Conservation (phyloP, 331 rosid species). For the Pyrus hybrid region DNA sequence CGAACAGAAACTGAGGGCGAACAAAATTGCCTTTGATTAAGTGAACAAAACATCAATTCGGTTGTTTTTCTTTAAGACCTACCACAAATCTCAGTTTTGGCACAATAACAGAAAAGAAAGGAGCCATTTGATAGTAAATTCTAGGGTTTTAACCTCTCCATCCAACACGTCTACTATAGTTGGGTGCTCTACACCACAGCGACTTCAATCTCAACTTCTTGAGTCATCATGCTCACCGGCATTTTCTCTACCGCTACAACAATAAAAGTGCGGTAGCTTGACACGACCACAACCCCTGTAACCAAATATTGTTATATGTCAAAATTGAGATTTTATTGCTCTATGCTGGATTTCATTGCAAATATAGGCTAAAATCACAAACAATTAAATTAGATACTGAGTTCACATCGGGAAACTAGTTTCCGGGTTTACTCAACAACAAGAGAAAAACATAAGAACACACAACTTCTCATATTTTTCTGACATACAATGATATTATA, state of each 20-base stretch:
- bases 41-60: no score
- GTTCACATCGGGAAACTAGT: background rate
- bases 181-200: background rate
- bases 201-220: background rate
- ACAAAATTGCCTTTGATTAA: no score
- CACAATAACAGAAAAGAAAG: background rate
- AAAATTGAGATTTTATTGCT: background rate
- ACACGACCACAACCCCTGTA: constrained; percentile 74
- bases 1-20: no score
- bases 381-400: background rate
- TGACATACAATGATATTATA: no score
- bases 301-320: background rate
- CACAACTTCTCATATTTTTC: no score
- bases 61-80: no score
- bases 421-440: no score
- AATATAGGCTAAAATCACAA: background rate
- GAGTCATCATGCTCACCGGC: constrained; percentile 17
- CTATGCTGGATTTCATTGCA: background rate
- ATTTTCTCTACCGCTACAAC: constrained; percentile 70
- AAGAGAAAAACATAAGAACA: no score
- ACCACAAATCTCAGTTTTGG: background rate
- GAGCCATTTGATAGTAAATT: background rate
- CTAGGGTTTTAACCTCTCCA: background rate
- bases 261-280: constrained; percentile 81
- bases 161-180: background rate